Percentiles rank a stretch among this genome's conserved stretches.
Conservation (phyloP, 306 rosid species). For the Cicer pinnatifidum region DNA sequence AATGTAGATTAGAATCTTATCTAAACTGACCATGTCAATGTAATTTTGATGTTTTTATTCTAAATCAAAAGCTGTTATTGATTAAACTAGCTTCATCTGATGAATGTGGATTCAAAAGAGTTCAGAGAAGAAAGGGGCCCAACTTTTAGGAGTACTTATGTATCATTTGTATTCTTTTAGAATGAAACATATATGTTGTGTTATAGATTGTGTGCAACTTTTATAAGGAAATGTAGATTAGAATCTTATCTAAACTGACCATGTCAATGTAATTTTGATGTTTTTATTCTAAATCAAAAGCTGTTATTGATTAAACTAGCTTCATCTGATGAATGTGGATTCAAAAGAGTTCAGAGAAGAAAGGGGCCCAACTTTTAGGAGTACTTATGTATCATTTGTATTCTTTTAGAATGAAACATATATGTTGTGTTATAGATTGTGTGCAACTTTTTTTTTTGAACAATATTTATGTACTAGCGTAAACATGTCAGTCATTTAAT, state of each 20-base stretch:
- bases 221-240: neutral
- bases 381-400: neutral
- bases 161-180: neutral
- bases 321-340: constrained; percentile 31
- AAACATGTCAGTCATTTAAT: too few relatives aligned
- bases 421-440: constrained; percentile 11
- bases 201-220: neutral
- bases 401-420: neutral
- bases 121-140: neutral
- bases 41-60: neutral
- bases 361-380: neutral
- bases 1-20: neutral
- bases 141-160: neutral
- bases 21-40: constrained; percentile 6
- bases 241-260: constrained; percentile 2
- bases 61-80: constrained; percentile 10
- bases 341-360: neutral
- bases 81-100: constrained; percentile 33
- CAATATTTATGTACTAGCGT: neutral
- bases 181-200: constrained; percentile 2
- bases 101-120: constrained; percentile 10
- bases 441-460: neutral
- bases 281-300: constrained; percentile 1
- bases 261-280: constrained; percentile 11
- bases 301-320: constrained; percentile 25